Conservation (phyloP, 768 basidiomycete species). For the Rhizopogon sp. region DNA sequence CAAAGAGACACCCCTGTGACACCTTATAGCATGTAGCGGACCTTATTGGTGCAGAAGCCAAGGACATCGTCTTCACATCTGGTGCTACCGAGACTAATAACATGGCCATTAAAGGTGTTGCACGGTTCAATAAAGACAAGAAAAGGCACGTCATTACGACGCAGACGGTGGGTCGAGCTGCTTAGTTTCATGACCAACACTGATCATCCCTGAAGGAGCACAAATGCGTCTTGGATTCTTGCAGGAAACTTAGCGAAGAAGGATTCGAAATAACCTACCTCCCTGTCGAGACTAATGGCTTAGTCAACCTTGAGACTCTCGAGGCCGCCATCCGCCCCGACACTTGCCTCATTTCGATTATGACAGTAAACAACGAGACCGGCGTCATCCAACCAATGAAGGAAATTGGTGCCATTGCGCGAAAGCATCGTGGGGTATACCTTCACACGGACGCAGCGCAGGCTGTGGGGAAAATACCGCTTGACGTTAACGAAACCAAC, state of each 20-base stretch:
- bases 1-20: neutral
- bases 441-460: conserved; percentile 99
- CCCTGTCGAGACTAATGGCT: conserved; percentile 85
- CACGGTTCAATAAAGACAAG: conserved; percentile 91
- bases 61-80: conserved; percentile 96
- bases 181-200: neutral
- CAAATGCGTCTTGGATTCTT: conserved; percentile 98
- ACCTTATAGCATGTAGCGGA: conserved; percentile 73
- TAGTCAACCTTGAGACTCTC: conserved; percentile 73
- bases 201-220: conserved; percentile 64
- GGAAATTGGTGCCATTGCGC: conserved; percentile 84
- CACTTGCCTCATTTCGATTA: conserved; percentile 92
- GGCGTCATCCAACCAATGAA: conserved; percentile 97
- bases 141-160: conserved; percentile 92
- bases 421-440: conserved; percentile 85
- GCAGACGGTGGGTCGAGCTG: conserved; percentile 65
- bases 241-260: conserved; percentile 91
- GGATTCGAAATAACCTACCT: conserved; percentile 98
- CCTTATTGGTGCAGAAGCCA: conserved; percentile 88
- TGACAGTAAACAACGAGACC: conserved; percentile 99
- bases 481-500: conserved; percentile 94
- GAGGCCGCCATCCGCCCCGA: conserved; percentile 89
- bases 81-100: conserved; percentile 99
- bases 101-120: conserved; percentile 95
- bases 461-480: conserved; percentile 83